Conservation (phyloP, 257 asterid genomes). For the Osmanthus fragrans region DNA sequence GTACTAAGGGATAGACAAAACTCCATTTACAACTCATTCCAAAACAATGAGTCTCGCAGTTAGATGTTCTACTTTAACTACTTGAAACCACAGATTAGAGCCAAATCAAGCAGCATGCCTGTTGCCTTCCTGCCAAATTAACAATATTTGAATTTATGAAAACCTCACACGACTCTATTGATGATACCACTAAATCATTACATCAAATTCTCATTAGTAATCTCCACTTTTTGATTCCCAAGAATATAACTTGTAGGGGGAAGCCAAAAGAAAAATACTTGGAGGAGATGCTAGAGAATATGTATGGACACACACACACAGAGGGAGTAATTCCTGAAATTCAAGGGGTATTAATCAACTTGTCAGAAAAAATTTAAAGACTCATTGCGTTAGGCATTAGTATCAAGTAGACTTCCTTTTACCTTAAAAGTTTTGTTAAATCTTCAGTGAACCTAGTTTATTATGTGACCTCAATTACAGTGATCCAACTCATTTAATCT, state of each 20-base stretch:
- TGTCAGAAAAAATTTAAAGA: too few species aligned
- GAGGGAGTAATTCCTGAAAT: neutral
- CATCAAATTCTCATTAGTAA: neutral
- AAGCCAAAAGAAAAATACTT: too few species aligned
- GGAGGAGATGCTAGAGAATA: neutral
- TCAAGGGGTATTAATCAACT: too few species aligned
- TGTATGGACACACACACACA: too few species aligned
- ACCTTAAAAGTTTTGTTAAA: too few species aligned
- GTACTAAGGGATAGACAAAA: too few species aligned
- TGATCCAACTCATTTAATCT: neutral
- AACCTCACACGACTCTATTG: neutral
- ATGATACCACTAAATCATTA: neutral
- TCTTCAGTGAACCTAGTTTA: neutral
- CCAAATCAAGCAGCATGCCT: neutral
- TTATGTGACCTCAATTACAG: neutral
- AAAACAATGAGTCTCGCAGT: too few species aligned
- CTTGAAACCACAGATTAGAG: neutral
- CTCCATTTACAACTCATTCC: too few species aligned
- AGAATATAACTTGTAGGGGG: too few species aligned
- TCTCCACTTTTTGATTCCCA: too few species aligned
- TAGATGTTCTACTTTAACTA: neutral
- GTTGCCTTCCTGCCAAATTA: neutral
- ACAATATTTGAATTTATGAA: neutral
- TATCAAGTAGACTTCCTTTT: neutral
- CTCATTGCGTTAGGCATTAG: neutral